Conservation (phyloP, 139 green algal genomes). For the Chlorella sp. region DNA sequence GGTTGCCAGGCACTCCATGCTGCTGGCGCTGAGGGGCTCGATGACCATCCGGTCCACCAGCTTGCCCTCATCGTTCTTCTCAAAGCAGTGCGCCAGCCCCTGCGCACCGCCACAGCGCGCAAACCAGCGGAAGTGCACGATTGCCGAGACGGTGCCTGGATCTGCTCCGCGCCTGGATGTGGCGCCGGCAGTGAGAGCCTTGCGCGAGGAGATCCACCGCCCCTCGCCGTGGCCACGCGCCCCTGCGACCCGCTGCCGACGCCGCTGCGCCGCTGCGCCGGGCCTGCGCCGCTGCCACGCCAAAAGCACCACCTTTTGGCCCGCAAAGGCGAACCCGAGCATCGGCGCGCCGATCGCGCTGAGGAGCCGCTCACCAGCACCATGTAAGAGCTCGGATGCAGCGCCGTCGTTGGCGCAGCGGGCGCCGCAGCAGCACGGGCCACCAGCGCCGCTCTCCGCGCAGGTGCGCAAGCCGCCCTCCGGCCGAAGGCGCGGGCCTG, state of each 20-base stretch:
- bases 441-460: too few relatives aligned
- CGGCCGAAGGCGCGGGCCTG: too few relatives aligned
- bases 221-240: too few relatives aligned
- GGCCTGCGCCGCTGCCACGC: not conserved
- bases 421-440: too few relatives aligned
- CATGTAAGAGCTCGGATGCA: constrained; percentile 1
- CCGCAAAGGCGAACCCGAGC: not conserved
- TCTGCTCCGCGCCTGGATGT: not conserved
- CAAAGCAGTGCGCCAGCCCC: constrained; percentile 83
- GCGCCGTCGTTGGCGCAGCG: not conserved
- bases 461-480: too few relatives aligned
- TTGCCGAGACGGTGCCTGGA: too few relatives aligned
- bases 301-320: not conserved
- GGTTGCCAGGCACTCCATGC: constrained; percentile 77
- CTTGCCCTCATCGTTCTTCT: constrained; percentile 63
- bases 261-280: not conserved
- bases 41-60: constrained; percentile 69
- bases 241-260: not conserved
- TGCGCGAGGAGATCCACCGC: too few relatives aligned
- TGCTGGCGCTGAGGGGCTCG: constrained; percentile 75
- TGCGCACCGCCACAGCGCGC: not conserved
- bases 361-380: not conserved
- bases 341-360: not conserved
- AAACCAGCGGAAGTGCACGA: not conserved
- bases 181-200: too few relatives aligned